phyloP scores from a whole-genome alignment of 768 basidiomycete species.

The Naganishia antarctica region DNA sequence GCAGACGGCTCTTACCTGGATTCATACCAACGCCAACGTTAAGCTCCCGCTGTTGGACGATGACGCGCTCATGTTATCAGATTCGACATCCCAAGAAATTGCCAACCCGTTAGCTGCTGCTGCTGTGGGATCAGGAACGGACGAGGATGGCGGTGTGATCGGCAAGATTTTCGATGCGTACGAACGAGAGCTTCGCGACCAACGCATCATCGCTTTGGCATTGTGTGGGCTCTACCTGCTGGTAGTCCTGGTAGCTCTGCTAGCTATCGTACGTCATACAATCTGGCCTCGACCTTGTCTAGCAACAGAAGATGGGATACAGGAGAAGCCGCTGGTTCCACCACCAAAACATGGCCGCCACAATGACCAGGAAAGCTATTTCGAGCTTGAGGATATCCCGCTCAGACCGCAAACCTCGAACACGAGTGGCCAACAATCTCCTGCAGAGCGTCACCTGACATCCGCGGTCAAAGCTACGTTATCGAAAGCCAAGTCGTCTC shows the following conservation, averaged over 20 bases:
- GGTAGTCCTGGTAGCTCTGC: slow-evolving; percentile 54
- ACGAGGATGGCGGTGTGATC: slow-evolving; percentile 57
- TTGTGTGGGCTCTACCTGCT: slow-evolving; percentile 79
- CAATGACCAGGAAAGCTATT: slow-evolving; percentile 10
- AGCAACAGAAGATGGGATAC: neutral
- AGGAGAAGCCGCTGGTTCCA: slow-evolving; percentile 4
- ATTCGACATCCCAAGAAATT: slow-evolving; percentile 65
- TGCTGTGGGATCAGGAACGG: slow-evolving; percentile 60
- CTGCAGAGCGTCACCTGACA: neutral
- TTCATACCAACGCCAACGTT: slow-evolving; percentile 78
- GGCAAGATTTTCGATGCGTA: slow-evolving; percentile 70
- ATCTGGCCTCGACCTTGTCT: neutral
- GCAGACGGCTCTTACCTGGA: slow-evolving; percentile 81
- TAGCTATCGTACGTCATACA: slow-evolving; percentile 13
- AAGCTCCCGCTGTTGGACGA: slow-evolving; percentile 73
- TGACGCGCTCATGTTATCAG: slow-evolving; percentile 70
- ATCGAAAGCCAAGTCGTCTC: neutral
- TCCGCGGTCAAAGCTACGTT: neutral
- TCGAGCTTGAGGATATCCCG: slow-evolving; percentile 11
- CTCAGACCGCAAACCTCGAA: neutral
- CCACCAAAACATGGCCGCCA: neutral
- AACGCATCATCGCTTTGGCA: slow-evolving; percentile 74
- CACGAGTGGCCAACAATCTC: neutral
- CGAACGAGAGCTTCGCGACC: slow-evolving; percentile 65
- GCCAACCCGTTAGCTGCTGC: slow-evolving; percentile 67